phyloP scores from a whole-genome alignment of 1,284 basidiomycete species.

The Hymenochaete sp. region DNA sequence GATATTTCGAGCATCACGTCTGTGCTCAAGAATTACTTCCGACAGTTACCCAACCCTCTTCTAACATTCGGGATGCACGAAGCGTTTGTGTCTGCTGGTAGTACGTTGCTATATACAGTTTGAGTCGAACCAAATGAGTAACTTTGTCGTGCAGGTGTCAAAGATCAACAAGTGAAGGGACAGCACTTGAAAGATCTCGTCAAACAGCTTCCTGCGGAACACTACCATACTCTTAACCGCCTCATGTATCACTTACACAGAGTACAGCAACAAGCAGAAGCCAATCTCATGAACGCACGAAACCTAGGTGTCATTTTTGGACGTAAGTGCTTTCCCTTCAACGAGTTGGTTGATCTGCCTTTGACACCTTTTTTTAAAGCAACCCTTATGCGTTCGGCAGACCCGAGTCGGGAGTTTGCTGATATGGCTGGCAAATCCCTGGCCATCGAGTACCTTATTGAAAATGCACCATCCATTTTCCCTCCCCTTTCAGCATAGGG shows the following conservation, averaged over 20 bases:
- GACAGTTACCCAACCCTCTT: constrained; percentile 82
- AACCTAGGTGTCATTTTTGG: constrained; percentile 99
- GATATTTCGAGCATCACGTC: constrained; percentile 96
- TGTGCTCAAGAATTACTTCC: constrained; percentile 95
- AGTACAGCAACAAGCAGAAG: constrained; percentile 57
- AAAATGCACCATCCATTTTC: constrained; percentile 72
- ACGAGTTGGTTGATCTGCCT: not conserved
- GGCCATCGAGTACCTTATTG: constrained; percentile 85
- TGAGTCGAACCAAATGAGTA: not conserved
- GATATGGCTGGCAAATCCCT: constrained; percentile 96
- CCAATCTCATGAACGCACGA: constrained; percentile 90
- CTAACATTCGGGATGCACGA: constrained; percentile 90
- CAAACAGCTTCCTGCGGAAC: constrained; percentile 72
- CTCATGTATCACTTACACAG: constrained; percentile 89
- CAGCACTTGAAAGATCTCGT: constrained; percentile 63
- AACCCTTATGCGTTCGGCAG: constrained; percentile 85
- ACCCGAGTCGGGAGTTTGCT: constrained; percentile 84
- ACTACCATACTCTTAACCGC: constrained; percentile 77
- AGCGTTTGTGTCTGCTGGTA: constrained; percentile 73
- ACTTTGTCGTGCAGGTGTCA: constrained; percentile 29
- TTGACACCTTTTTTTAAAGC: constrained; percentile 49
- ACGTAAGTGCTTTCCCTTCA: constrained; percentile 53
- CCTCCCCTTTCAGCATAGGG: constrained; percentile 13
- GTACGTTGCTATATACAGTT: constrained; percentile 4
- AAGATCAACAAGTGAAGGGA: constrained; percentile 55